Percentiles rank a stretch among this genome's conserved stretches.
phyloP scores from a whole-genome alignment of 2,329 filamentous ascomycete genomes.

The Colletotrichum destructivum region DNA sequence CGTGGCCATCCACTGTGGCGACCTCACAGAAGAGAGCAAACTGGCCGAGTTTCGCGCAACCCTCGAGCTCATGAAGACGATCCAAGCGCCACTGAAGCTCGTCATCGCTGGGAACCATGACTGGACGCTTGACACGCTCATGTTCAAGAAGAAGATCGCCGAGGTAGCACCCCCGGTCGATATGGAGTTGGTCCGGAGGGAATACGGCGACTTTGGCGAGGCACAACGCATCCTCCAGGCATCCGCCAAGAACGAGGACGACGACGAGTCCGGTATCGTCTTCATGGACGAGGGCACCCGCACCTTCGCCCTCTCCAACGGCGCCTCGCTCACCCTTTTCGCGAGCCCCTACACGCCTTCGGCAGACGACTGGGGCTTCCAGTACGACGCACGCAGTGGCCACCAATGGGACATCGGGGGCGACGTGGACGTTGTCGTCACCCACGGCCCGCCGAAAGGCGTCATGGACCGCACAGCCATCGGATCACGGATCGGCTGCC shows the following conservation, averaged over 20 bases:
- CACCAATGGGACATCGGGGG: slow-evolving; percentile 49
- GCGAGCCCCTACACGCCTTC: slow-evolving; percentile 63
- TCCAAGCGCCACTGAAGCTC: slow-evolving; percentile 63
- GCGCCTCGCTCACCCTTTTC: slow-evolving; percentile 58
- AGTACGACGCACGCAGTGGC: slow-evolving; percentile 52
- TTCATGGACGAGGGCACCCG: slow-evolving; percentile 61
- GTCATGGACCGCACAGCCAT: slow-evolving; percentile 57
- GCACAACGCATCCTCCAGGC: slow-evolving; percentile 50
- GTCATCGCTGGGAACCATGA: slow-evolving; percentile 69
- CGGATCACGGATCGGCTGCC: slow-evolving; percentile 49
- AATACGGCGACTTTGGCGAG: slow-evolving; percentile 57
- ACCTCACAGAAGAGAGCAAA: slow-evolving; percentile 62
- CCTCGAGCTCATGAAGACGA: slow-evolving; percentile 54
- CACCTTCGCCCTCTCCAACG: slow-evolving; percentile 57
- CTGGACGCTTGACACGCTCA: slow-evolving; percentile 55
- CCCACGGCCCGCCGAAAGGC: slow-evolving; percentile 55
- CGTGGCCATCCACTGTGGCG: slow-evolving; percentile 65
- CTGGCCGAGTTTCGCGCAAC: slow-evolving; percentile 56
- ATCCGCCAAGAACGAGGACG: slow-evolving; percentile 23
- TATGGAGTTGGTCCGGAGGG: slow-evolving; percentile 37
- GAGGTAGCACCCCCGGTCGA: slow-evolving; percentile 9
- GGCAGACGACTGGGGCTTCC: slow-evolving; percentile 59
- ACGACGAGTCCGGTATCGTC: slow-evolving; percentile 42
- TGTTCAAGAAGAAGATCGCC: slow-evolving; percentile 2
- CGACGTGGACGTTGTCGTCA: slow-evolving; percentile 51